These are phyloP conservation scores for Ustilago cynodontis DNA, from an alignment of 1,284 basidiomycete genomes.

Conservation along the genomic window DNA sequence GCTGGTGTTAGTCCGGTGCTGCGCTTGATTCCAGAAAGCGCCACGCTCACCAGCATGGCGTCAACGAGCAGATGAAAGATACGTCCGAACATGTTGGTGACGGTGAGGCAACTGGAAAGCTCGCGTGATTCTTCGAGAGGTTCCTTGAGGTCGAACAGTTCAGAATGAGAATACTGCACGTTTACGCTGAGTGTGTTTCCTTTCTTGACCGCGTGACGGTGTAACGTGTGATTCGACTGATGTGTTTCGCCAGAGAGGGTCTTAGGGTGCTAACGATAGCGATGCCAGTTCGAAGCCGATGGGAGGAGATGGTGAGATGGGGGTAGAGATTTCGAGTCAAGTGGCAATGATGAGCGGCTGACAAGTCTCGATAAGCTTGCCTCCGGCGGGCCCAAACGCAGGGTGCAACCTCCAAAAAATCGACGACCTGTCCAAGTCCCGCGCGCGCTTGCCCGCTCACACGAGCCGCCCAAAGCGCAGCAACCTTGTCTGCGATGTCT, in stretches of 20 bases:
- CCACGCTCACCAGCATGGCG: conserved; percentile 66
- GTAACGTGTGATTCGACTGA: neutral
- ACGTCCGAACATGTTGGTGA: conserved; percentile 63
- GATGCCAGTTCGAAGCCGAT: neutral
- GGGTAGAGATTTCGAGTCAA: neutral
- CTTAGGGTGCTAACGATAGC: neutral
- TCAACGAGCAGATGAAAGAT: conserved; percentile 66
- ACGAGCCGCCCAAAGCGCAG: conserved; percentile 10
- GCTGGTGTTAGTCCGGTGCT: conserved; percentile 66
- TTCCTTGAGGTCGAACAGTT: neutral
- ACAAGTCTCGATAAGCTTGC: neutral
- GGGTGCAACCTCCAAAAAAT: conserved; percentile 25
- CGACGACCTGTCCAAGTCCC: conserved; percentile 4
- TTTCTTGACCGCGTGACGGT: neutral
- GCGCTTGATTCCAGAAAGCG: conserved; percentile 66
- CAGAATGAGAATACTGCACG: neutral
- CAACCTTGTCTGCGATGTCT: neutral
- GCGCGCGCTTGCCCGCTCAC: conserved; percentile 22
- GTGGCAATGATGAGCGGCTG: conserved; percentile 2
- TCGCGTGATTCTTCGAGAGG: neutral
- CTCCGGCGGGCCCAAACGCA: conserved; percentile 32
- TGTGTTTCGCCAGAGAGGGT: neutral
- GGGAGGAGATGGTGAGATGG: neutral
- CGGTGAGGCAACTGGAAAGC: neutral
- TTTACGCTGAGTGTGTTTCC: neutral